A percentile compares a stretch with the other conserved stretches of the same genome.
Evolutionary conservation across 2,329 filamentous ascomycete species (phyloP).

Genomic region (Emericellopsis cladophorae): DNA sequence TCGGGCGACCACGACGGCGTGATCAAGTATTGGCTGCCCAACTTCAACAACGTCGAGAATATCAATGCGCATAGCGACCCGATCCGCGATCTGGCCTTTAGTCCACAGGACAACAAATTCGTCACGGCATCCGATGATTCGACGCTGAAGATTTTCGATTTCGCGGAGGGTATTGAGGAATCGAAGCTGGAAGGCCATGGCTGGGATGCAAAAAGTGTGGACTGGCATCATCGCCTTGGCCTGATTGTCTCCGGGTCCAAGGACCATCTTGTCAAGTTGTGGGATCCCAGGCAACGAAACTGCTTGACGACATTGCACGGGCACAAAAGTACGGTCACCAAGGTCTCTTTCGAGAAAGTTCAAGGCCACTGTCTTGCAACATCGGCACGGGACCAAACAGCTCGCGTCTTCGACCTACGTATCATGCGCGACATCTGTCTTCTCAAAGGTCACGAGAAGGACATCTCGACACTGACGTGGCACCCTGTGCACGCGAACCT

Average conservation of each 20-base stretch:
- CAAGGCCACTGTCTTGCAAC: conserved; percentile 80
- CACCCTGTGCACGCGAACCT: conserved; percentile 86
- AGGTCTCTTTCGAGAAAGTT: conserved; percentile 78
- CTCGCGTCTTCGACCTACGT: conserved; percentile 83
- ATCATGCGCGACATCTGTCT: conserved; percentile 98
- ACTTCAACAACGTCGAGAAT: conserved; percentile 97
- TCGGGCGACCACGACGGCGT: conserved; percentile 91
- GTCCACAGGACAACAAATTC: conserved; percentile 89
- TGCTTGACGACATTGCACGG: conserved; percentile 90
- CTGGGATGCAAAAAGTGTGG: conserved; percentile 94
- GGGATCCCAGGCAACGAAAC: conserved; percentile 78
- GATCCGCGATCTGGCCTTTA: conserved; percentile 83
- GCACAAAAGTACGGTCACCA: conserved; percentile 94
- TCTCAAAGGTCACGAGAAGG: conserved; percentile 89
- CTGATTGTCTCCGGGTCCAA: conserved; percentile 93
- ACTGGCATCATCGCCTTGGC: conserved; percentile 95
- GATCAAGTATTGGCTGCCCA: conserved; percentile 98
- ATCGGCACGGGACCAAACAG: conserved; percentile 84
- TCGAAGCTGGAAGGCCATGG: conserved; percentile 82
- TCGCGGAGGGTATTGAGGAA: conserved; percentile 74
- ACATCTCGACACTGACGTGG: conserved; percentile 85
- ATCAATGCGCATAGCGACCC: conserved; percentile 85
- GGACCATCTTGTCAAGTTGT: conserved; percentile 93
- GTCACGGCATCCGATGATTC: conserved; percentile 93
- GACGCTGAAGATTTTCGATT: conserved; percentile 90